Evolutionary conservation across 177 flowering plant genomes (phyloP).

Genomic region (Vitis hybrid): DNA sequence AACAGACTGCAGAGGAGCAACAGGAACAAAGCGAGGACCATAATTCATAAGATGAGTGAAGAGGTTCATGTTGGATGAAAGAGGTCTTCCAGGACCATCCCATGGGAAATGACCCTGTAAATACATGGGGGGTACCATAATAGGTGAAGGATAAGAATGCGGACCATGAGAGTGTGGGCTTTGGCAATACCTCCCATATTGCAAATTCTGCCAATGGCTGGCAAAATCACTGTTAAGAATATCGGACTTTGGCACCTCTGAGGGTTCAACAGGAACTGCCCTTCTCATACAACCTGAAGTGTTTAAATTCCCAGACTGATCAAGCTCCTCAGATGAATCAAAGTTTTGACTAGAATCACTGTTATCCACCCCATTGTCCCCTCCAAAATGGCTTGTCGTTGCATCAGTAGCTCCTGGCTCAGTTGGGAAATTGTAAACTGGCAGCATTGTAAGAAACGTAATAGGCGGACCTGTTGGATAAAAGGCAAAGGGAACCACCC

Average conservation of each 20-base stretch:
- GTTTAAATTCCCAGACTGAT: slow-evolving; percentile 41
- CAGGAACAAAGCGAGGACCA: slow-evolving; percentile 68
- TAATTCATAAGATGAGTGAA: slow-evolving; percentile 59
- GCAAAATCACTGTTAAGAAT: slow-evolving; percentile 84
- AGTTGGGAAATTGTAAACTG: slow-evolving; percentile 57
- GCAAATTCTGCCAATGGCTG: slow-evolving; percentile 87
- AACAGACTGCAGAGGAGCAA: slow-evolving; percentile 66
- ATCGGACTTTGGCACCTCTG: slow-evolving; percentile 59
- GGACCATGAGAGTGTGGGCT: slow-evolving; percentile 47
- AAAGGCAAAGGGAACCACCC: slow-evolving; percentile 58
- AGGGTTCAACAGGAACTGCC: slow-evolving; percentile 35
- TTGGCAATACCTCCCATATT: slow-evolving; percentile 84
- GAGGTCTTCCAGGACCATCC: slow-evolving; percentile 93
- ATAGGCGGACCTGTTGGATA: slow-evolving; percentile 95
- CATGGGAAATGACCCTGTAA: slow-evolving; percentile 81
- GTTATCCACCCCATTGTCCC: slow-evolving; percentile 49
- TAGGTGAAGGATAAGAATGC: slow-evolving; percentile 56
- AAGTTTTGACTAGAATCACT: slow-evolving; percentile 48
- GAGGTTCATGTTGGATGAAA: slow-evolving; percentile 52
- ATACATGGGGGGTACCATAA: slow-evolving; percentile 67
- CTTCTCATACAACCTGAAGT: slow-evolving; percentile 29
- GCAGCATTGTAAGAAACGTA: slow-evolving; percentile 85
- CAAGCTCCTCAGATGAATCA: slow-evolving; percentile 45
- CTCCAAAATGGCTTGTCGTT: slow-evolving; percentile 46
- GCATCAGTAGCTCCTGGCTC: slow-evolving; percentile 54